Evolutionary conservation across 73 alveolate genomes (phyloP).

Genomic region (Breviolum minutum): DNA sequence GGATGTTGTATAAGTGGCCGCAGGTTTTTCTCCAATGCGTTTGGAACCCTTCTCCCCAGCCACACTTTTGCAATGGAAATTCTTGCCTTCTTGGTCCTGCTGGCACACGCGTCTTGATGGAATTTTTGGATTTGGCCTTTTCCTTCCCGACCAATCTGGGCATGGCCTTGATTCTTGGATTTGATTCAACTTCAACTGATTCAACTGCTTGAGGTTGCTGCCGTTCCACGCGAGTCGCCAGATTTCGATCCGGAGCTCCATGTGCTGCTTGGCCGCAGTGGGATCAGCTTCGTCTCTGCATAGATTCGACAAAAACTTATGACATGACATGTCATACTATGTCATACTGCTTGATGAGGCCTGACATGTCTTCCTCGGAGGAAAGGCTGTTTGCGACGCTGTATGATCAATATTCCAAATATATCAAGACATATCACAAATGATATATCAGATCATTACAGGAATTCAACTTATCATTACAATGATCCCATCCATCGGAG

Average conservation of each 20-base stretch:
- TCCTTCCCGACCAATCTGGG: too few relatives aligned
- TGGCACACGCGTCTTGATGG: background rate
- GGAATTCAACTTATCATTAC: too few relatives aligned
- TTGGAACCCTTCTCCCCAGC: too few relatives aligned
- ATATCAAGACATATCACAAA: too few relatives aligned
- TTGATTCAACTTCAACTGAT: too few relatives aligned
- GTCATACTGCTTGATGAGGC: slow-evolving; percentile 16
- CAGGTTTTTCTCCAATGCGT: too few relatives aligned
- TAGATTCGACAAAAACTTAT: too few relatives aligned
- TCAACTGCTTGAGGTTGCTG: slow-evolving; percentile 1
- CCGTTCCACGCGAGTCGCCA: slow-evolving; percentile 87
- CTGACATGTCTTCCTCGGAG: slow-evolving; percentile 87
- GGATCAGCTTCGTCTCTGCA: too few relatives aligned
- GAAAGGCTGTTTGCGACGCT: background rate
- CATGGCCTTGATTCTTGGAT: too few relatives aligned
- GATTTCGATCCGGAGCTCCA: slow-evolving; percentile 80
- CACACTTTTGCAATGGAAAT: background rate
- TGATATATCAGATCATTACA: too few relatives aligned
- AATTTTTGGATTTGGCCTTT: background rate
- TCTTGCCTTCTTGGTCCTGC: background rate
- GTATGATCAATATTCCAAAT: too few relatives aligned
- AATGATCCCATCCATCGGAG: background rate
- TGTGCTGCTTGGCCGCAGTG: slow-evolving; percentile 16
- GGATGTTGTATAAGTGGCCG: too few relatives aligned
- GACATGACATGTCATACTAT: background rate